These are phyloP conservation scores for Globisporangium cederbergense DNA, from an alignment of 352 stramenopile species.

Conservation along the genomic window DNA sequence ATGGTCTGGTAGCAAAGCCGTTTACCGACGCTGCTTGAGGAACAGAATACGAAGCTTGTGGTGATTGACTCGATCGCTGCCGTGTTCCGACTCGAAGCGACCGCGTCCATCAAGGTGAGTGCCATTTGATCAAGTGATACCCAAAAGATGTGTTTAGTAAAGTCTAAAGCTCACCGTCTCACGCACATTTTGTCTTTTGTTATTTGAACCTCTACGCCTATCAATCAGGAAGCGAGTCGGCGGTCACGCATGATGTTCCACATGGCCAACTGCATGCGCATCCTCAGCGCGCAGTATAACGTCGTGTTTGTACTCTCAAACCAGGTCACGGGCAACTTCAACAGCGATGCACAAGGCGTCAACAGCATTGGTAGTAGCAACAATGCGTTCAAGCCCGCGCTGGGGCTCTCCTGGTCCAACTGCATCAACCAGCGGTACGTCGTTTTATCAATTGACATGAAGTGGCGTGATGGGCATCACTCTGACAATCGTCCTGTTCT, in stretches of 20 bases:
- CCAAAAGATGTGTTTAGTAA: not conserved
- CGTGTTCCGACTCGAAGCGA: conserved; percentile 70
- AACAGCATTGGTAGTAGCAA: not conserved
- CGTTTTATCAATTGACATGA: not conserved
- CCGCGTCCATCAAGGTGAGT: conserved; percentile 57
- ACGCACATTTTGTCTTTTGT: not conserved
- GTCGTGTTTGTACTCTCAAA: conserved; percentile 78
- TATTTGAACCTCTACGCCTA: not conserved
- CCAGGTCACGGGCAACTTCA: conserved; percentile 75
- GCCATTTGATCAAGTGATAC: not conserved
- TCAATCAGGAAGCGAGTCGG: conserved; percentile 52
- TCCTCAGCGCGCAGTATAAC: conserved; percentile 72
- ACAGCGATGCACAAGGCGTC: conserved; percentile 16
- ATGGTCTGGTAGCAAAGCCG: conserved; percentile 46
- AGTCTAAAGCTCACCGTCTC: not conserved
- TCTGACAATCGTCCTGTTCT: not conserved
- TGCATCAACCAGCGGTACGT: conserved; percentile 81
- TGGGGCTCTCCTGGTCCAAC: conserved; percentile 79
- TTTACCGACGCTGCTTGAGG: conserved; percentile 56
- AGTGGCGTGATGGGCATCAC: not conserved
- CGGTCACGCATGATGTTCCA: conserved; percentile 79
- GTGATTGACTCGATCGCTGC: conserved; percentile 80
- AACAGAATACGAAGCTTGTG: conserved; percentile 77
- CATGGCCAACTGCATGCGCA: conserved; percentile 81
- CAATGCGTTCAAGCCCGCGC: conserved; percentile 45